Conservation (phyloP, 1,139 yeast genomes). For the Kurtzmaniella quercitrusa region DNA sequence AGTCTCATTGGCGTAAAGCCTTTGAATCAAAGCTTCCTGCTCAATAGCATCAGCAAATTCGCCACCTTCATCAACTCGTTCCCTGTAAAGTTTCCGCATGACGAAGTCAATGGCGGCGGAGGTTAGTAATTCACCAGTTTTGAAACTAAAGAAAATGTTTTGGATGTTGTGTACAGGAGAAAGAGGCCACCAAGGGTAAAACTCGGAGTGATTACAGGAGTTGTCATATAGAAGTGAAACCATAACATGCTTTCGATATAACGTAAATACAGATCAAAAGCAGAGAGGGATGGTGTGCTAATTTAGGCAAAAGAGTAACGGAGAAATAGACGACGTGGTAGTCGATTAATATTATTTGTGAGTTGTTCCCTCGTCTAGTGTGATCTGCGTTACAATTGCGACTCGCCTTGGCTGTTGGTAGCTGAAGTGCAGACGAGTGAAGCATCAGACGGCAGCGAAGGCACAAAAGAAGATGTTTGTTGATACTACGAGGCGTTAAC, state of each 20-base stretch:
- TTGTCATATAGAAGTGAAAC: background rate
- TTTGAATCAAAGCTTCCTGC: conserved; percentile 16
- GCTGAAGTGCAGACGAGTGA: background rate
- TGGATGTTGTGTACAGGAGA: background rate
- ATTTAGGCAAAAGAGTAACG: background rate
- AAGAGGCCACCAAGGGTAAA: too few species aligned
- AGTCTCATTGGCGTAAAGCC: conserved; percentile 10
- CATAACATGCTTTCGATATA: background rate
- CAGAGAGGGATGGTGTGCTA: too few species aligned
- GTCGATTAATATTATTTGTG: background rate
- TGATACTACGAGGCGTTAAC: background rate
- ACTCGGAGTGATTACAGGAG: too few species aligned
- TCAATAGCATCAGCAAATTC: conserved; percentile 18
- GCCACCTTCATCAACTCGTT: conserved; percentile 1
- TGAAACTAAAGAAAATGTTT: background rate
- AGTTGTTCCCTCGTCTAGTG: background rate
- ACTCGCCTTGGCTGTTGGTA: background rate
- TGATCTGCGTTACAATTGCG: background rate
- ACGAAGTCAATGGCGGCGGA: background rate
- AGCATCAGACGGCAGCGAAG: background rate
- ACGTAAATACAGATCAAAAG: background rate
- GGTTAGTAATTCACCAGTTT: background rate
- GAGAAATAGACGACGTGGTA: background rate
- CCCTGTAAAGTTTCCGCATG: background rate
- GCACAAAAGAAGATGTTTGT: background rate